Conservation (phyloP, 306 rosid species). For the Biancaea sappan region DNA sequence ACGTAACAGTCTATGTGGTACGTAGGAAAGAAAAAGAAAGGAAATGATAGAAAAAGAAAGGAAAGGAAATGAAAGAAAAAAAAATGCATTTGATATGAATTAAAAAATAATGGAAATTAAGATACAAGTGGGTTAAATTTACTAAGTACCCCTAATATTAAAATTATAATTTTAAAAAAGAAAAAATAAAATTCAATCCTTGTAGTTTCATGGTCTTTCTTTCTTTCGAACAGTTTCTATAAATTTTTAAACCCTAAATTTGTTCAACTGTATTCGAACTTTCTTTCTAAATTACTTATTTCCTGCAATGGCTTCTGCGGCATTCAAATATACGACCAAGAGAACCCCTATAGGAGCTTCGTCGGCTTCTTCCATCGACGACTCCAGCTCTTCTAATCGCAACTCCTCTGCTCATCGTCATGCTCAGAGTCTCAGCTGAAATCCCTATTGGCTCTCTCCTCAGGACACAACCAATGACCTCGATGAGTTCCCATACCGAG, state of each 20-base stretch:
- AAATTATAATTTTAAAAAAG: too few species aligned
- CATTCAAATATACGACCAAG: constrained; percentile 92
- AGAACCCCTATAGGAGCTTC: constrained; percentile 67
- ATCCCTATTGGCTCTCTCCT: constrained; percentile 49
- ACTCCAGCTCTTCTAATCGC: constrained; percentile 53
- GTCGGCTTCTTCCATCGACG: constrained; percentile 43
- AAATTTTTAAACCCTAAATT: constrained; percentile 23
- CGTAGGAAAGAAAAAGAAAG: too few species aligned
- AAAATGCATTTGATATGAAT: too few species aligned
- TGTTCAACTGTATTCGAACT: not conserved
- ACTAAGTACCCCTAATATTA: too few species aligned
- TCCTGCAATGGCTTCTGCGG: constrained; percentile 75
- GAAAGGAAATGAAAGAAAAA: too few species aligned
- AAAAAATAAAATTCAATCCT: too few species aligned
- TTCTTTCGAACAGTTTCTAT: not conserved
- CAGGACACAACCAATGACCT: constrained; percentile 35
- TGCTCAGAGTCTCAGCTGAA: constrained; percentile 84
- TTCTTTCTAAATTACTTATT: not conserved
- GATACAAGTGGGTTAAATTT: too few species aligned
- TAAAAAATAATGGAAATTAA: too few species aligned
- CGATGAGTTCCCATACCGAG: constrained; percentile 42
- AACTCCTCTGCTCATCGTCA: constrained; percentile 74
- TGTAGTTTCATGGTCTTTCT: not conserved
- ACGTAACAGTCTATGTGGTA: too few species aligned
- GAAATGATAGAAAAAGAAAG: too few species aligned